phyloP scores from a whole-genome alignment of 2,329 filamentous ascomycete genomes.

The Karstenula rhodostoma region DNA sequence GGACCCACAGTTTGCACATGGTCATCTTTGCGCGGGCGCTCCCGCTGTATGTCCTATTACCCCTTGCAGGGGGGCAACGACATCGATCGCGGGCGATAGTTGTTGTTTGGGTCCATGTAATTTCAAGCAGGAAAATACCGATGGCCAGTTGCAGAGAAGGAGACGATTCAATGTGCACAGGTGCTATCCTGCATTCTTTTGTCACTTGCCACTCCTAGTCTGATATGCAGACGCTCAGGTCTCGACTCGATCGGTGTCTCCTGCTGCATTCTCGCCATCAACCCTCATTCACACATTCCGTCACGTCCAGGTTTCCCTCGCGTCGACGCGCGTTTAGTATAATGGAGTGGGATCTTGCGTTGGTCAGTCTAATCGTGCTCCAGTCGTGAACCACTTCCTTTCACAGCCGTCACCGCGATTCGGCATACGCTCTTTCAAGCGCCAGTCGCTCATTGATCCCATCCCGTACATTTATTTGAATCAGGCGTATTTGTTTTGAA shows the following conservation, averaged over 20 bases:
- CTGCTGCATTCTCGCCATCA: constrained; percentile 3
- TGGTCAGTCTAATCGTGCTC: not conserved
- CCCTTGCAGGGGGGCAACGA: not conserved
- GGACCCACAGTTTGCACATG: not conserved
- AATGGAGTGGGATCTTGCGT: not conserved
- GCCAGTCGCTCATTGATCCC: constrained; percentile 9
- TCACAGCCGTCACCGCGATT: not conserved
- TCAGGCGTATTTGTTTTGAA: not conserved
- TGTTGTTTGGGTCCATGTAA: not conserved
- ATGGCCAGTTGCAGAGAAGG: not conserved
- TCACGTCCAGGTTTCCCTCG: constrained; percentile 1
- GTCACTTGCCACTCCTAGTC: not conserved
- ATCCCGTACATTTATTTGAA: not conserved
- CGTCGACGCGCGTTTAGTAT: constrained; percentile 8
- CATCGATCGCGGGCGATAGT: not conserved
- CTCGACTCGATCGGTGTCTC: not conserved
- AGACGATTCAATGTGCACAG: not conserved
- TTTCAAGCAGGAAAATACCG: not conserved
- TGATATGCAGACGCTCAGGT: not conserved
- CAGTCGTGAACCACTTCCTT: constrained; percentile 8
- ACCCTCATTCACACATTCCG: constrained; percentile 8
- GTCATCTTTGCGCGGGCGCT: not conserved
- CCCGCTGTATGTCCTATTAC: not conserved
- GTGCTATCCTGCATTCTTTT: not conserved
- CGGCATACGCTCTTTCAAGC: constrained; percentile 10